Conservation (phyloP, 768 basidiomycete species). For the Erythrobasidium yunnanense region DNA sequence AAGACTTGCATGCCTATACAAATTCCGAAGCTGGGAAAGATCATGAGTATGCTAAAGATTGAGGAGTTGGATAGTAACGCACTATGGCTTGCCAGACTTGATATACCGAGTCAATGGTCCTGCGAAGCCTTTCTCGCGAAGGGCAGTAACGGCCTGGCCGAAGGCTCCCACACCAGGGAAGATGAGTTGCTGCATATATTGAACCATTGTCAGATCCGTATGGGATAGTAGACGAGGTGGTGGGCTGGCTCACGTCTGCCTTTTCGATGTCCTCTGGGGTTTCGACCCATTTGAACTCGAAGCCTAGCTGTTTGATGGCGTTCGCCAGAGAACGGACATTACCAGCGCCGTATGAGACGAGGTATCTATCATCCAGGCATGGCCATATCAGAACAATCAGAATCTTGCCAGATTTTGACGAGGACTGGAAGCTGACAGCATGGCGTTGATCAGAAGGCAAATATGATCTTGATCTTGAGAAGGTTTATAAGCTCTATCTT, state of each 20-base stretch:
- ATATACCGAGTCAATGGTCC: constrained; percentile 74
- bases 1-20: constrained; percentile 98
- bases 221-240: background rate
- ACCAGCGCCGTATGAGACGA: constrained; percentile 94
- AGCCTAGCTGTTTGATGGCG: constrained; percentile 69
- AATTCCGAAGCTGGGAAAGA: constrained; percentile 52
- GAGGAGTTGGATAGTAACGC: constrained; percentile 45
- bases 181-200: constrained; percentile 65
- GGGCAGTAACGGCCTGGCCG: constrained; percentile 68
- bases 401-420: too few relatives aligned
- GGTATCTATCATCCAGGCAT: too few relatives aligned
- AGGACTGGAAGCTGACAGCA: too few relatives aligned
- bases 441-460: too few relatives aligned
- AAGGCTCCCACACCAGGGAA: constrained; percentile 97
- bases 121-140: constrained; percentile 60
- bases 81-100: constrained; percentile 71
- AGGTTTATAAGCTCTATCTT: too few relatives aligned
- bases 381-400: too few relatives aligned
- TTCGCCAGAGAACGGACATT: constrained; percentile 91
- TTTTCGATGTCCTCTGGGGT: constrained; percentile 67
- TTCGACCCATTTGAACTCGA: constrained; percentile 79
- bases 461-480: too few relatives aligned
- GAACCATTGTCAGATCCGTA: background rate
- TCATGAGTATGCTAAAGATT: background rate
- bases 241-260: constrained; percentile 60